Percentiles rank a stretch among this genome's conserved stretches.
These are phyloP conservation scores for Penicillium sp. DNA, from an alignment of 2,329 filamentous ascomycete species.

Conservation along the genomic window DNA sequence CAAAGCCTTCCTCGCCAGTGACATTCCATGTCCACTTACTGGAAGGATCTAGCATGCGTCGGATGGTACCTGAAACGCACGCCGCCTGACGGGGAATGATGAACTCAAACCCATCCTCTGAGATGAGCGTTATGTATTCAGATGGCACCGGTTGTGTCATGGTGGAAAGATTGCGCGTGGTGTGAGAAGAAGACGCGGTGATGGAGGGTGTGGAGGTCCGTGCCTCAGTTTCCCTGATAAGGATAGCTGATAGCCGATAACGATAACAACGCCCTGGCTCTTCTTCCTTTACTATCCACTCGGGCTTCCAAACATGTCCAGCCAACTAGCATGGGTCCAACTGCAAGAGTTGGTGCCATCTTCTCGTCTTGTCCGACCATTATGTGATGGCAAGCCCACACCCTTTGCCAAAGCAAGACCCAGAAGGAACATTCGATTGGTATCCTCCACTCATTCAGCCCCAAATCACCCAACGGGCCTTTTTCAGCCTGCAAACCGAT, in stretches of 20 bases:
- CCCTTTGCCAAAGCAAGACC: not conserved
- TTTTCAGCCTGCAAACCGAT: constrained; percentile 21
- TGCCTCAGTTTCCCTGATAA: not conserved
- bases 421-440: constrained; percentile 4
- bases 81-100: constrained; percentile 60
- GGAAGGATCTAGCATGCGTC: constrained; percentile 61
- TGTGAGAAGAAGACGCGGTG: not conserved
- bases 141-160: constrained; percentile 10
- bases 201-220: not conserved
- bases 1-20: not conserved
- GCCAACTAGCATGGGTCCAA: not conserved
- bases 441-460: constrained; percentile 12
- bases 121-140: constrained; percentile 63
- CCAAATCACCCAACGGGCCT: not conserved
- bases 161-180: constrained; percentile 4
- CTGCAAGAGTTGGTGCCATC: not conserved
- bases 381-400: no score
- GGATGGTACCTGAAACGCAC: constrained; percentile 60
- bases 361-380: not conserved
- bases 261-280: not conserved
- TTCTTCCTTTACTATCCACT: not conserved
- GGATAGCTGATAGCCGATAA: constrained; percentile 2
- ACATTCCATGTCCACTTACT: constrained; percentile 48
- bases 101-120: constrained; percentile 64
- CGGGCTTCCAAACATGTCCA: not conserved